Evolutionary conservation across 495 filamentous ascomycete species (phyloP), one percentile per base, ranked within the genome.

Genomic region (Elasticomyces elasticus): DNA sequence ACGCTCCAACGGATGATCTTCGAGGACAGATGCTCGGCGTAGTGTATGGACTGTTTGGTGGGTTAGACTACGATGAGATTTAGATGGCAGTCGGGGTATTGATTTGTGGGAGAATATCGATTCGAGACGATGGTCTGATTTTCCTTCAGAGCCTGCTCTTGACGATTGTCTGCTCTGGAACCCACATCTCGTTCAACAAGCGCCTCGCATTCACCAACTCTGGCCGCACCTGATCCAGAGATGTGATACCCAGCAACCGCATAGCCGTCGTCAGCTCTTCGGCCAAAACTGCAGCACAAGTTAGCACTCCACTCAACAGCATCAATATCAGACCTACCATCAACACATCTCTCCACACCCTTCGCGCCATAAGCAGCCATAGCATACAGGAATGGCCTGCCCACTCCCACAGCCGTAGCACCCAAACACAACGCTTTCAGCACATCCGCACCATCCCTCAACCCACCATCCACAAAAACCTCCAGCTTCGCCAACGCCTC

Each of bases 241-340:
- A 74, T 23, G 81, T 87, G 26, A 90, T 76, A 2, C 85, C 86
- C 52, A 76, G 79, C 71, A 87, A 82, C 40, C 79, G 76, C 86
- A 90, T 89, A 5, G 84, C 79, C 9, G 80, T 84, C 60, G 84
- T 78, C 28, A 89, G 66, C 62, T 89, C 86, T 60, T 89, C 85
- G 59, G 77, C 78, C 55, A 90, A 69, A 11, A 89, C 82, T 85
- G 49, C 82, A 52, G 86, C 82, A 85, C 61, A 64, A 78, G 60
- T 3, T 77, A 72, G 59, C 78, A 76, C 56, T 64, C 73, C 68
- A 55, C 82, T 78, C 61, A 85, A 61, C 52, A 82, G 81, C 12
- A 85, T 64, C 28, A 87, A 62, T 0, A 76, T 72, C 50, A 83
- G 59, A 20, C 87, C 73, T 0, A 76, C 76, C 5, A 82, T 71